Evolutionary conservation across 164 flowering plant species (phyloP).

Genomic region (Vitis amurensis): DNA sequence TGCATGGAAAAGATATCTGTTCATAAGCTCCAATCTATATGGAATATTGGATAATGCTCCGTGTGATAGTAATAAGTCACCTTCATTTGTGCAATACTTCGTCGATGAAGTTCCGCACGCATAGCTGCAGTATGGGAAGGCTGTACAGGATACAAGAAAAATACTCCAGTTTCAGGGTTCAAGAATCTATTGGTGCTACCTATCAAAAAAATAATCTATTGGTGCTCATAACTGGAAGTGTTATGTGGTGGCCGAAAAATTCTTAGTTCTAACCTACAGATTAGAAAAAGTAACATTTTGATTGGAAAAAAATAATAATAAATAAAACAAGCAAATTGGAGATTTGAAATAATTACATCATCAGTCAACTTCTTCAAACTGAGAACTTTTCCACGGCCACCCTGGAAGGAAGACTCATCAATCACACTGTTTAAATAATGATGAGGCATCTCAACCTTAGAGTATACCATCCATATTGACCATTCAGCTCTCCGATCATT

Average conservation of each 20-base stretch:
- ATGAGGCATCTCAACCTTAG: conserved; percentile 91
- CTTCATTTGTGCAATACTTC: conserved; percentile 95
- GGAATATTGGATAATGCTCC: neutral
- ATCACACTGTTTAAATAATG: conserved; percentile 64
- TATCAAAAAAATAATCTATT: neutral
- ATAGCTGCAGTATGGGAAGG: conserved; percentile 69
- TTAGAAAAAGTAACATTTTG: neutral
- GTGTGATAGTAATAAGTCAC: conserved; percentile 35
- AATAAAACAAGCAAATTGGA: neutral
- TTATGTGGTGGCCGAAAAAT: neutral
- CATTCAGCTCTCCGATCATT: conserved; percentile 91
- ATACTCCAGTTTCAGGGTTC: conserved; percentile 4
- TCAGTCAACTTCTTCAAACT: conserved; percentile 54
- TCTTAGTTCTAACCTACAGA: neutral
- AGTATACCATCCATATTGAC: conserved; percentile 99
- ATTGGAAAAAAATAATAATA: neutral
- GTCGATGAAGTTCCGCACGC: conserved; percentile 94
- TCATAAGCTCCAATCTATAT: conserved; percentile 3
- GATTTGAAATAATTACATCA: conserved; percentile 49
- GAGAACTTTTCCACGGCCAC: conserved; percentile 49
- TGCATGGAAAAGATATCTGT: conserved; percentile 32
- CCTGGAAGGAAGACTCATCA: conserved; percentile 57
- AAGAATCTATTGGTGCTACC: neutral
- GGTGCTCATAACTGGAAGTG: neutral
- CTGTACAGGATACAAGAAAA: conserved; percentile 41